Conservation (phyloP, 148 eudicot species). For the Rhododendron vialii region DNA sequence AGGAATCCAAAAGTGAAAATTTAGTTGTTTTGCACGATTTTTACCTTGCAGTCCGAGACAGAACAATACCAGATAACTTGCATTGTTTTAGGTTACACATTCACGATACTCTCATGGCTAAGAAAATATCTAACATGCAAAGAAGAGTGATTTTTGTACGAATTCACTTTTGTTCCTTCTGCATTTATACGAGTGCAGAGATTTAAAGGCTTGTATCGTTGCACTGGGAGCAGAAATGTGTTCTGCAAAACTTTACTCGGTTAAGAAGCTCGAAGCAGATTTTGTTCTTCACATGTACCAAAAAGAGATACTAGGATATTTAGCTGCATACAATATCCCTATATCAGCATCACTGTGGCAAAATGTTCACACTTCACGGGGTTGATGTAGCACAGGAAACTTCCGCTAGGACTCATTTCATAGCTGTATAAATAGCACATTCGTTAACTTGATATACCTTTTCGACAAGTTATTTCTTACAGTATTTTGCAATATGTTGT, state of each 20-base stretch:
- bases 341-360: neutral
- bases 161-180: neutral
- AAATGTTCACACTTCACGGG: neutral
- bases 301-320: neutral
- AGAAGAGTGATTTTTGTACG: neutral
- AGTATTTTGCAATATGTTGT: neutral
- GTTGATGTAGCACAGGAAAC: neutral
- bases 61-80: neutral
- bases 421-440: neutral
- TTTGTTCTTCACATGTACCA: neutral
- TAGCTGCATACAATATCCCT: neutral
- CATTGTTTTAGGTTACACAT: neutral
- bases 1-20: neutral
- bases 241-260: neutral
- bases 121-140: neutral
- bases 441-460: neutral
- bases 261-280: neutral
- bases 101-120: neutral
- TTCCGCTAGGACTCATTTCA: neutral
- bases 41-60: neutral
- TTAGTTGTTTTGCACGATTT: neutral
- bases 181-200: neutral
- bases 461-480: neutral
- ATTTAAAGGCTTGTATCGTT: neutral
- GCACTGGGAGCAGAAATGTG: neutral